Evolutionary conservation across 768 basidiomycete species (phyloP), one percentile per base, ranked within the genome.

Genomic region (Naganishia randhawae): DNA sequence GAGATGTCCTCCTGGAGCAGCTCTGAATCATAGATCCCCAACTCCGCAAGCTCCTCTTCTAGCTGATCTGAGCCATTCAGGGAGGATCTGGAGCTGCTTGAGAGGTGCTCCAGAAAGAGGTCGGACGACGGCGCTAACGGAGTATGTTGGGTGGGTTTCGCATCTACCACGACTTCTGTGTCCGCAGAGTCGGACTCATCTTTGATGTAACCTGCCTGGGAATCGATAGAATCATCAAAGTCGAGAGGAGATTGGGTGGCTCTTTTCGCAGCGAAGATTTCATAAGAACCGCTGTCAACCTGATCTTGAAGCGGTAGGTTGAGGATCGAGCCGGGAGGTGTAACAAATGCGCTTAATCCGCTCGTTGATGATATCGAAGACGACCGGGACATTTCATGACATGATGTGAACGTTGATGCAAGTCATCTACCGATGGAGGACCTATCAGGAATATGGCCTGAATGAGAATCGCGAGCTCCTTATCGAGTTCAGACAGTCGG

Each of bases 31-130:
- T 45, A 31, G 6, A 67, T 55, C 19, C 66, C 66, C 4, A 67
- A 42, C 31, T 67, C 66, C n/a, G 66, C 53, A n/a, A 55, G 53
- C 17, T 42, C 52, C 32, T 50, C 31, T 13, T 55, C 66, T 42
- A 57, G 3, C 4, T 41, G 39, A 32, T 45, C 52, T 3, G 33
- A 51, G 9, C 16, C 53, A 13, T 55, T 32, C 22, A 31, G 13
- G 27, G 50, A 54, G n/a, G 62, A 50, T 27, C 31, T 29, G n/a
- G 68, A 64, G 31, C 63, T 65, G n/a, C 37, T 50, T 5, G 69
- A 61, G 32, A 69, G 64, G 4, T 32, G 69, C 35, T 69, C 69
- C 14, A 69, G 37, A 22, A 65, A 69, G 25, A 22, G 52, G 3
- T 69, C 63, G 22, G n/a, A 37, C 17, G 39, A 35, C 1, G 52